Evolutionary conservation across 176 grass and related monocot species (phyloP).

Genomic region (Bolboschoenus planiculmis): DNA sequence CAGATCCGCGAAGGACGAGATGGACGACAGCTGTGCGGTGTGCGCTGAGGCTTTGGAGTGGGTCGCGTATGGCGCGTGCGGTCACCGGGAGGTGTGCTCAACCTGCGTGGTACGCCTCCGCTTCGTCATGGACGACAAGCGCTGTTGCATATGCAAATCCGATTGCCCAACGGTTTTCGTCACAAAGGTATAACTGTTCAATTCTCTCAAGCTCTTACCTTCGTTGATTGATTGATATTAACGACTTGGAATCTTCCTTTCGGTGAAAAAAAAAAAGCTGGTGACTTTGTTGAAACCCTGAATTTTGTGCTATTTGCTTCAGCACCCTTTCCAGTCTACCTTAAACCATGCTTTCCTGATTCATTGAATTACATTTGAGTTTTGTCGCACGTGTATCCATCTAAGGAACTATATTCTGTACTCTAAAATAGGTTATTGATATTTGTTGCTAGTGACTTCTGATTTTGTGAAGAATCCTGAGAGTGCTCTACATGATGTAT

Average conservation of each 20-base stretch:
- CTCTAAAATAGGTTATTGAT: background rate
- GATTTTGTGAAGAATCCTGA: background rate
- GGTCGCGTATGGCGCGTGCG: slow-evolving; percentile 80
- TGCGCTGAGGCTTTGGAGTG: slow-evolving; percentile 80
- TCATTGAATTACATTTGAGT: background rate
- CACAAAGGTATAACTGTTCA: slow-evolving; percentile 60
- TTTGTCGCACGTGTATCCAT: background rate
- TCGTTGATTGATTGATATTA: background rate
- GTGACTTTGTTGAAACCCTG: background rate
- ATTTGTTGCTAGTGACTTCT: background rate
- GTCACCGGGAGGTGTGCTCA: slow-evolving; percentile 89
- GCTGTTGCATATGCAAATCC: slow-evolving; percentile 94
- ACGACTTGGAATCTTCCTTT: background rate
- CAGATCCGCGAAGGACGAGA: slow-evolving; percentile 16
- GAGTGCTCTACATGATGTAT: background rate
- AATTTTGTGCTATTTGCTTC: background rate
- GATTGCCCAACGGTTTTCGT: slow-evolving; percentile 55
- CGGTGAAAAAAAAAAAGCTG: background rate
- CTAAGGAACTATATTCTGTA: background rate
- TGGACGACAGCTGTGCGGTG: slow-evolving; percentile 85
- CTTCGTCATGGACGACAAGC: slow-evolving; percentile 56
- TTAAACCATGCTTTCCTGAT: background rate
- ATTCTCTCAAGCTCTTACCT: background rate
- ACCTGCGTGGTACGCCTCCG: slow-evolving; percentile 83
- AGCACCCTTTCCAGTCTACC: background rate